phyloP scores from a whole-genome alignment of 257 asterid genomes.

The Solanum lycopersicoides region DNA sequence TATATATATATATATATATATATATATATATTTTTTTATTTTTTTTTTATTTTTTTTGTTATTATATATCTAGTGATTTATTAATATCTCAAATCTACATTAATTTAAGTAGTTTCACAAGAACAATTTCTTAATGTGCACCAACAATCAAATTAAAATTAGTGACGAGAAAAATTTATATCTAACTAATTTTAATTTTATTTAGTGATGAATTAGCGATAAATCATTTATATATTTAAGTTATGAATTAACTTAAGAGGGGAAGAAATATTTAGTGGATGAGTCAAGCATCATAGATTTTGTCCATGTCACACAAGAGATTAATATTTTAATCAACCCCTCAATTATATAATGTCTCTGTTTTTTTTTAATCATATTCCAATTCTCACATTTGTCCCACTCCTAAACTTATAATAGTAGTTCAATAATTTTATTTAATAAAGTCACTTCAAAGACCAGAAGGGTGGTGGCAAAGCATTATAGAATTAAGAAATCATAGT shows the following conservation, averaged over 20 bases:
- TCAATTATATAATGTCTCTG: background rate
- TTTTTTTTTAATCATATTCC: background rate
- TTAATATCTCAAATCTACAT: background rate
- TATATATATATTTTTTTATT: too few species aligned
- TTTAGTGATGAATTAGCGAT: background rate
- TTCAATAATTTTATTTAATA: background rate
- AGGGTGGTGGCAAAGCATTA: constrained; percentile 36
- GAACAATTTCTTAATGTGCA: too few species aligned
- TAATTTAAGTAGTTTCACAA: background rate
- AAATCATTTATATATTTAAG: background rate
- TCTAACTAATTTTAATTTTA: background rate
- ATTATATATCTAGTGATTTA: background rate
- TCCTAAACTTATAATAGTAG: background rate
- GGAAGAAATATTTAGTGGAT: constrained; percentile 6
- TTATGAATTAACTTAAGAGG: background rate
- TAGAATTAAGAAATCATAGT: constrained; percentile 34
- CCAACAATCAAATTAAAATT: background rate
- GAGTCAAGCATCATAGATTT: constrained; percentile 20
- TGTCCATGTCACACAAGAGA: constrained; percentile 3
- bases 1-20: too few species aligned
- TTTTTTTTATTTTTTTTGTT: too few species aligned
- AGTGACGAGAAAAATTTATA: background rate
- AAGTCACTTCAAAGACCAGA: constrained; percentile 10
- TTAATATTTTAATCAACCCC: background rate
- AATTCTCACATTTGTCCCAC: background rate